phyloP scores from a whole-genome alignment of 805 yeast genomes.

The Yamadazyma scolyti region DNA sequence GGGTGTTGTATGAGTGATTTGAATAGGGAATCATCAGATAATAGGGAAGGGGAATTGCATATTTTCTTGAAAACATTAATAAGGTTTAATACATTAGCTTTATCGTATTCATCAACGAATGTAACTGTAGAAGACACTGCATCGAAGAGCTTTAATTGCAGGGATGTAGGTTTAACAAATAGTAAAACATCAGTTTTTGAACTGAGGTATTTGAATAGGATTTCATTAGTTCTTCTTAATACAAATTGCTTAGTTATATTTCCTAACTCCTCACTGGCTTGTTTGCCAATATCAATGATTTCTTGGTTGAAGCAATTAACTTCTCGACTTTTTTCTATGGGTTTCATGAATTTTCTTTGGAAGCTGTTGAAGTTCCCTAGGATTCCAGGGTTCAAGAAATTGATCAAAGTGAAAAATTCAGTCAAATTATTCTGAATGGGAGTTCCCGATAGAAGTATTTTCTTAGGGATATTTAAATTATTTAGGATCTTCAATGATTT shows the following conservation, averaged over 20 bases:
- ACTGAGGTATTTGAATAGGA: slow-evolving; percentile 58
- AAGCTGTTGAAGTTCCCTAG: slow-evolving; percentile 60
- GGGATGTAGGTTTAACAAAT: slow-evolving; percentile 69
- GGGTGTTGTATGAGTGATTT: slow-evolving; percentile 6
- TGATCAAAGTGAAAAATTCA: slow-evolving; percentile 77
- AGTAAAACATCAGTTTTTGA: slow-evolving; percentile 72
- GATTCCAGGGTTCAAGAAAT: slow-evolving; percentile 81
- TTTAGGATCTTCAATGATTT: slow-evolving; percentile 67
- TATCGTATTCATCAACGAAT: slow-evolving; percentile 2
- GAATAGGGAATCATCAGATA: slow-evolving; percentile 48
- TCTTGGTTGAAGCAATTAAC: slow-evolving; percentile 50
- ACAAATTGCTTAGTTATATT: slow-evolving; percentile 62
- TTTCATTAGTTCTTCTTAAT: slow-evolving; percentile 65
- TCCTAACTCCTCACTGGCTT: slow-evolving; percentile 60
- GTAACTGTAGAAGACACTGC: slow-evolving; percentile 26
- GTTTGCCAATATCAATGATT: slow-evolving; percentile 54
- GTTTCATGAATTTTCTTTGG: slow-evolving; percentile 60
- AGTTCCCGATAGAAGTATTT: slow-evolving; percentile 78
- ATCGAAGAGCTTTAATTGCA: slow-evolving; percentile 56
- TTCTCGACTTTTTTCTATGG: slow-evolving; percentile 69
- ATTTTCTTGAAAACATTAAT: slow-evolving; percentile 75
- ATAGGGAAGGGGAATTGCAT: slow-evolving; percentile 75
- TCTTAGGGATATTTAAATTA: slow-evolving; percentile 47
- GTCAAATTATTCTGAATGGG: slow-evolving; percentile 89
- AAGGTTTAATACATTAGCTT: slow-evolving; percentile 53